Conservation (phyloP, 2,329 filamentous ascomycete species). For the Hymenoscyphus repandus region DNA sequence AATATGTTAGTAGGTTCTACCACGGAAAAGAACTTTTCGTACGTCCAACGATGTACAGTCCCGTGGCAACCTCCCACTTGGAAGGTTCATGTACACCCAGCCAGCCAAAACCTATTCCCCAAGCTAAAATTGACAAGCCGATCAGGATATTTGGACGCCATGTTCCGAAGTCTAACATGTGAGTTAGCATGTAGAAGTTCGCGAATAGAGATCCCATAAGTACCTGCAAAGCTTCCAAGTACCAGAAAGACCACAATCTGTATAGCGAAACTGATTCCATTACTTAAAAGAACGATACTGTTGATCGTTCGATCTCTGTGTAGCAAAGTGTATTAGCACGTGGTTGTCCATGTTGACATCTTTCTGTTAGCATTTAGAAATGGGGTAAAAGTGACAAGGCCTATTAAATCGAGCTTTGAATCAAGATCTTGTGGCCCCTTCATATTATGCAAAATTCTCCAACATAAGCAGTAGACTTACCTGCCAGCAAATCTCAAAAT, state of each 20-base stretch:
- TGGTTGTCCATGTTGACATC: neutral
- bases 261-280: constrained; percentile 63
- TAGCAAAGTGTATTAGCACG: neutral
- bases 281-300: constrained; percentile 59
- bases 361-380: neutral
- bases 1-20: neutral
- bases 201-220: neutral
- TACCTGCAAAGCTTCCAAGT: constrained; percentile 40
- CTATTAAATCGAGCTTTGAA: no score
- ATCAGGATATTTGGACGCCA: constrained; percentile 60
- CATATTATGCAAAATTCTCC: neutral
- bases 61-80: constrained; percentile 56
- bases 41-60: constrained; percentile 57
- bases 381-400: no score
- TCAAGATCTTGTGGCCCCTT: neutral
- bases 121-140: constrained; percentile 54
- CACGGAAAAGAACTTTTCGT: constrained; percentile 3
- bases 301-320: constrained; percentile 50
- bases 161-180: constrained; percentile 58
- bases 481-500: constrained; percentile 50
- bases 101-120: constrained; percentile 61
- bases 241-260: constrained; percentile 49
- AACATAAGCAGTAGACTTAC: neutral
- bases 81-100: constrained; percentile 55
- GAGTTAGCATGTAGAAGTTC: constrained; percentile 12